Percentiles rank a stretch among this genome's conserved stretches.
These are phyloP conservation scores for Eucalyptus curtisii DNA, from an alignment of 345 rosid species.

Conservation along the genomic window DNA sequence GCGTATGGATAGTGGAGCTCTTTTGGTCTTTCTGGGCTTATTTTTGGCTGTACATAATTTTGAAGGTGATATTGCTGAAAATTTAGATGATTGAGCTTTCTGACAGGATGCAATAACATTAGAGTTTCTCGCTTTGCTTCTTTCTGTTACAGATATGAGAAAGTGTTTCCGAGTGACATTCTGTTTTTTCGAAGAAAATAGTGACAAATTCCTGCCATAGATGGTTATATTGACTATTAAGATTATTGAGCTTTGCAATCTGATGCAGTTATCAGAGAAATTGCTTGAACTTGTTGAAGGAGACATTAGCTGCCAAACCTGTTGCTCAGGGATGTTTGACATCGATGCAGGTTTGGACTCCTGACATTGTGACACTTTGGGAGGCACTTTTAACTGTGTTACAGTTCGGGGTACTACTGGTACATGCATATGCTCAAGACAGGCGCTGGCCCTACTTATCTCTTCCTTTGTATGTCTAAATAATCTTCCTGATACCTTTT, in stretches of 20 bases:
- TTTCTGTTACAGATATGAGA: background rate
- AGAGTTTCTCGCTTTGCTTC: background rate
- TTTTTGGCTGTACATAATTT: conserved; percentile 86
- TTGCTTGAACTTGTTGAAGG: background rate
- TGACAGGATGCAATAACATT: background rate
- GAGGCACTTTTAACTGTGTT: conserved; percentile 84
- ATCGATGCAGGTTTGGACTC: conserved; percentile 75
- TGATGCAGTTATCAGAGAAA: background rate
- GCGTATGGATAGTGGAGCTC: conserved; percentile 93
- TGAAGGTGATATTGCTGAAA: conserved; percentile 35
- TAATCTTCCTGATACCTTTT: background rate
- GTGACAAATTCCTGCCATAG: background rate
- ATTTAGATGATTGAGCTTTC: background rate
- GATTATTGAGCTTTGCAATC: background rate
- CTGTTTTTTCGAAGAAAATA: background rate
- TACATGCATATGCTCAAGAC: conserved; percentile 90
- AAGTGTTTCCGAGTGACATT: background rate
- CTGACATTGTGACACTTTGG: conserved; percentile 69
- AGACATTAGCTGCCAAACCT: background rate
- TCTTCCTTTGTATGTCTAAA: conserved; percentile 55
- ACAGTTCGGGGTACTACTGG: conserved; percentile 63
- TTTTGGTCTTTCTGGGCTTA: conserved; percentile 99
- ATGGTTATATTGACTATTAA: background rate
- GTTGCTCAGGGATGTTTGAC: background rate
- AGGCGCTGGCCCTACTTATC: conserved; percentile 90